A percentile compares a stretch with the other conserved stretches of the same genome.
Evolutionary conservation across 2,329 filamentous ascomycete species (phyloP).

Genomic region (Fusarium brachygibbosum): DNA sequence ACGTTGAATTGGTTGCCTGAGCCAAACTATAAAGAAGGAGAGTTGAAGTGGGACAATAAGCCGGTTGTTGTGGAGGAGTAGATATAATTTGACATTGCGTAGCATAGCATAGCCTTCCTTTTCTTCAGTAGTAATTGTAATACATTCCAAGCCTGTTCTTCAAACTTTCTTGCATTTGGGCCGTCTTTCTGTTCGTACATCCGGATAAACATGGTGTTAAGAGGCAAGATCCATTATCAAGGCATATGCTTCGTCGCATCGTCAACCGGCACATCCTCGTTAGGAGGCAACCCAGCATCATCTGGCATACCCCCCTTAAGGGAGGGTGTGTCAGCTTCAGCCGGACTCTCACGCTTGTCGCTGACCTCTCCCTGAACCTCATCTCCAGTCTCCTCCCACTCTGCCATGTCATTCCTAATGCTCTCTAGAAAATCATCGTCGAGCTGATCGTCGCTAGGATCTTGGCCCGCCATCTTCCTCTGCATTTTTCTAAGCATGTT

Average conservation of each 20-base stretch:
- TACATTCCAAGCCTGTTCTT: not conserved
- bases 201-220: accelerated
- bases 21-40: slow-evolving; percentile 20
- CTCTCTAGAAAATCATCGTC: not conserved
- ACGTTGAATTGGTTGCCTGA: slow-evolving; percentile 35
- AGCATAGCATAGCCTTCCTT: not conserved
- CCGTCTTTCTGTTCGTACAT: not conserved
- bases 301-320: not conserved
- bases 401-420: not conserved
- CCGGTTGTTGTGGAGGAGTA: slow-evolving; percentile 6
- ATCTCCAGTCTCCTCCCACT: not conserved
- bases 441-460: not conserved
- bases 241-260: not conserved
- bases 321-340: not conserved
- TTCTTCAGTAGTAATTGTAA: not conserved
- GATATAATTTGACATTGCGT: accelerated
- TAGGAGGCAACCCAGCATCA: not conserved
- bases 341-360: not conserved
- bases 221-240: not conserved
- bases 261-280: not conserved
- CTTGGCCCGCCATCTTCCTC: not conserved
- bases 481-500: not conserved
- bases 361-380: too few relatives aligned
- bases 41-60: slow-evolving; percentile 31
- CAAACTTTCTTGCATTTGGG: not conserved